phyloP scores from a whole-genome alignment of 2,329 filamentous ascomycete genomes.

The Colletotrichum echinochloae region DNA sequence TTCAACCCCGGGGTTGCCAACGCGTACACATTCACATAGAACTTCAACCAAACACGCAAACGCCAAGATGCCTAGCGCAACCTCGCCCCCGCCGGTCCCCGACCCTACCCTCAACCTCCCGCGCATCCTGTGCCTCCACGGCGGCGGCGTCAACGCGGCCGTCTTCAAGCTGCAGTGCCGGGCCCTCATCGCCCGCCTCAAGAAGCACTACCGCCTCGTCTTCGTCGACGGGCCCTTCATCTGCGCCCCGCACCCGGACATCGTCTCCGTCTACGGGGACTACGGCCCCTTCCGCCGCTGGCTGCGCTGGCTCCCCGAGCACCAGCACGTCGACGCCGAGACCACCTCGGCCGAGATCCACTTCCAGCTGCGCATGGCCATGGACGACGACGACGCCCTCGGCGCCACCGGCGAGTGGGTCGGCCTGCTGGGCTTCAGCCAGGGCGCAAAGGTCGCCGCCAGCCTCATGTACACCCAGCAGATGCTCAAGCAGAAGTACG shows the following conservation, averaged over 20 bases:
- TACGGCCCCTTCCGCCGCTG: constrained; percentile 73
- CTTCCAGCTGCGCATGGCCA: constrained; percentile 55
- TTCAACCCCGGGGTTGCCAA: no score
- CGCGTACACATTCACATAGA: no score
- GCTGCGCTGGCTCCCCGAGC: constrained; percentile 72
- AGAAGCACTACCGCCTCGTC: constrained; percentile 73
- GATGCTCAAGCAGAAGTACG: constrained; percentile 56
- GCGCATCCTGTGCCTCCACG: constrained; percentile 84
- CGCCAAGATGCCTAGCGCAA: constrained; percentile 34
- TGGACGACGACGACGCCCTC: constrained; percentile 62
- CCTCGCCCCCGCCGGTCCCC: constrained; percentile 7
- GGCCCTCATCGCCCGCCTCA: constrained; percentile 59
- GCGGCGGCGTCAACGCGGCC: constrained; percentile 78
- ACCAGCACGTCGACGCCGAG: constrained; percentile 63
- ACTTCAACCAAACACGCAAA: no score
- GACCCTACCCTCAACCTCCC: constrained; percentile 56
- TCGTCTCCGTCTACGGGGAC: constrained; percentile 73
- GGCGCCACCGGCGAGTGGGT: constrained; percentile 70
- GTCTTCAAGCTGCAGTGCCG: constrained; percentile 79
- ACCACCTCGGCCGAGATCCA: constrained; percentile 56
- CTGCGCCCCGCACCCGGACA: constrained; percentile 70
- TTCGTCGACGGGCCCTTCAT: constrained; percentile 78
- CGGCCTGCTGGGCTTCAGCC: constrained; percentile 73
- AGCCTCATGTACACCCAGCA: constrained; percentile 74
- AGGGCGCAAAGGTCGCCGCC: constrained; percentile 72